Conservation (phyloP, 768 basidiomycete species). For the Dictyophora rubrovolvata region DNA sequence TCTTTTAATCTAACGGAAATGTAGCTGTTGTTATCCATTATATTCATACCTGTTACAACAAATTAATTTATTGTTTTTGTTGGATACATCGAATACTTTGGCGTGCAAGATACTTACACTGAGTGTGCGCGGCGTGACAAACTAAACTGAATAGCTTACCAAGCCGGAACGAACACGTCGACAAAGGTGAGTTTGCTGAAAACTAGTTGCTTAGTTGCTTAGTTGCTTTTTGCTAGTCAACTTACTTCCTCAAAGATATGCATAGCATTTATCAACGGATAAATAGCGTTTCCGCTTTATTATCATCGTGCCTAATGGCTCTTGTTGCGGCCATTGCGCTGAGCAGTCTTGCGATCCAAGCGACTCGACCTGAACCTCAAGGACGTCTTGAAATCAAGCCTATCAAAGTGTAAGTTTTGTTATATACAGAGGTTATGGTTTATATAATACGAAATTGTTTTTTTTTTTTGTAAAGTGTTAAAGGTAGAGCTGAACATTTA, state of each 20-base stretch:
- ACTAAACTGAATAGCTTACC: not conserved
- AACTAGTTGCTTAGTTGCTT: not conserved
- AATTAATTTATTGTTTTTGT: too few relatives aligned
- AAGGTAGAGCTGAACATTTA: conserved; percentile 42
- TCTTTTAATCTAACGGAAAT: too few relatives aligned
- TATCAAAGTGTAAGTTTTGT: conserved; percentile 64
- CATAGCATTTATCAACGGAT: conserved; percentile 60
- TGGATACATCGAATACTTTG: too few relatives aligned
- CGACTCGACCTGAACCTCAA: conserved; percentile 29
- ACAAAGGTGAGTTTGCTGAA: not conserved
- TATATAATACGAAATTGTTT: not conserved
- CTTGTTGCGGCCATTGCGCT: conserved; percentile 57
- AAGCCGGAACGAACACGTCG: not conserved
- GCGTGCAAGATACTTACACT: too few relatives aligned
- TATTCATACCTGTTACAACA: too few relatives aligned
- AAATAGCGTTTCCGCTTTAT: conserved; percentile 63
- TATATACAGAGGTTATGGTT: not conserved
- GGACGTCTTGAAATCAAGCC: conserved; percentile 50
- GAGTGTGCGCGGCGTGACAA: too few relatives aligned
- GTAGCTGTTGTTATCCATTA: too few relatives aligned
- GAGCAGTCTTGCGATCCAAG: conserved; percentile 12
- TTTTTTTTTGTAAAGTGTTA: conserved; percentile 26
- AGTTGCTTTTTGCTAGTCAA: not conserved
- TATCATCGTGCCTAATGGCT: conserved; percentile 67
- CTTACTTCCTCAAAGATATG: conserved; percentile 31